Evolutionary conservation across 108 stramenopile species (phyloP).

Genomic region (Pseudonitzschia delicatissima): DNA sequence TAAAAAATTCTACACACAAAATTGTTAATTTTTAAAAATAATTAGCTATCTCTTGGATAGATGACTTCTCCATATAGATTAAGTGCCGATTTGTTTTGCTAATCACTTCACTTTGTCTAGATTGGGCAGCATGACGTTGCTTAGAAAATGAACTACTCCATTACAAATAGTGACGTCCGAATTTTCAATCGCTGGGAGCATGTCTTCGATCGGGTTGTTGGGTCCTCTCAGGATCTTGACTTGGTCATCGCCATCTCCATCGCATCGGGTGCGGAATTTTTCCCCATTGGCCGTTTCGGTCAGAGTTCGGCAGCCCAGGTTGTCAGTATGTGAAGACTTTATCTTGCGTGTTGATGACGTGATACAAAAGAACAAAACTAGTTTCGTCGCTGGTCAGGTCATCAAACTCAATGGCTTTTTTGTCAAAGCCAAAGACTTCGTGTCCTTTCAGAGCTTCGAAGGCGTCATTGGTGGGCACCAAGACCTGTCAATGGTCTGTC

Average conservation of each 20-base stretch:
- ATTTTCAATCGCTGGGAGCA: neutral
- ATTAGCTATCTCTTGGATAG: too few species aligned
- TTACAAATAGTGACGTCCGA: neutral
- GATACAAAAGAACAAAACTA: constrained; percentile 2
- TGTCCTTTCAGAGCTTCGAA: neutral
- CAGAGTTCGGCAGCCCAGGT: neutral
- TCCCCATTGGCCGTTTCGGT: constrained; percentile 4
- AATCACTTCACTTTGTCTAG: neutral
- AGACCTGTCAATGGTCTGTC: too few species aligned
- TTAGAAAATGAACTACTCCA: neutral
- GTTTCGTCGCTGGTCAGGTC: neutral
- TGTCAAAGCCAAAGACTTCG: neutral
- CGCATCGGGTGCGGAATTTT: neutral
- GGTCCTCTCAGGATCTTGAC: constrained; percentile 4
- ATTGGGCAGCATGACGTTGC: constrained; percentile 4
- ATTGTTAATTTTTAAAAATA: too few species aligned
- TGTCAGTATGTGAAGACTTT: neutral
- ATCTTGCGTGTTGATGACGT: neutral
- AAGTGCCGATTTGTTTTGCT: too few species aligned
- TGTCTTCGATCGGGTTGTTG: neutral
- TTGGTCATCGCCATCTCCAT: neutral
- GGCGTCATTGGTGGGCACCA: constrained; percentile 10
- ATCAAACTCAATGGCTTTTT: neutral
- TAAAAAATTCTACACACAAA: too few species aligned
- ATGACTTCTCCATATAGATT: too few species aligned